Evolutionary conservation across 169 alveolate genomes (phyloP).

Genomic region (Perkinsus marinus): DNA sequence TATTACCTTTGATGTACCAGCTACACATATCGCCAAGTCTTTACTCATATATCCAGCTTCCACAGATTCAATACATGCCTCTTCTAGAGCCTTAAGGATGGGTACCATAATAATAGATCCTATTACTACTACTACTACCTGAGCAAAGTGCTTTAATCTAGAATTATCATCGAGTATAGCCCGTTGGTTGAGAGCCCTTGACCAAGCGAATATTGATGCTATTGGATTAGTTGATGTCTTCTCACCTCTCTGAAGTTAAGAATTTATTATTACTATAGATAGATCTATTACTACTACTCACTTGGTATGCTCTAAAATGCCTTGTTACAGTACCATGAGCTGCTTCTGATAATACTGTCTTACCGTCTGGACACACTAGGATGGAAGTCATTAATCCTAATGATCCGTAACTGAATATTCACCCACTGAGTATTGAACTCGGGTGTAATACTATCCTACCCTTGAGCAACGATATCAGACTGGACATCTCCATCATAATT

Average conservation of each 20-base stretch:
- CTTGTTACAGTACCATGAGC: slow-evolving; percentile 89
- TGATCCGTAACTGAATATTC: slow-evolving; percentile 50
- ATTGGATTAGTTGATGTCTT: slow-evolving; percentile 82
- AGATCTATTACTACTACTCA: slow-evolving; percentile 17
- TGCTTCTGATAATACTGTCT: slow-evolving; percentile 74
- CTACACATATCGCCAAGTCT: slow-evolving; percentile 58
- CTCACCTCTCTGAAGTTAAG: slow-evolving; percentile 45
- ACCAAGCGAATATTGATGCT: slow-evolving; percentile 84
- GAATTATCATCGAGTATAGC: slow-evolving; percentile 66
- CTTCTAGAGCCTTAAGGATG: slow-evolving; percentile 46
- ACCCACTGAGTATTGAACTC: background rate
- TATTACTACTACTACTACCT: background rate
- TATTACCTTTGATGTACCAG: background rate
- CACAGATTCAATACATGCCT: slow-evolving; percentile 59
- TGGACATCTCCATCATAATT: slow-evolving; percentile 87
- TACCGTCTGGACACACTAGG: slow-evolving; percentile 72
- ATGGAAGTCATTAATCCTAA: slow-evolving; percentile 81
- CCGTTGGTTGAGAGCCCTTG: slow-evolving; percentile 65
- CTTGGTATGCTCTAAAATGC: slow-evolving; percentile 51
- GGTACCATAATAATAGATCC: background rate
- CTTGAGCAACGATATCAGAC: slow-evolving; percentile 80
- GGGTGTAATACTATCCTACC: slow-evolving; percentile 23
- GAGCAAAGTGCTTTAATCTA: slow-evolving; percentile 45
- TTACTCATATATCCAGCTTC: slow-evolving; percentile 75
- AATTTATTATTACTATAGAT: background rate